Evolutionary conservation across 1,284 basidiomycete genomes (phyloP).

Genomic region (Cutaneotrichosporon spelunceum): DNA sequence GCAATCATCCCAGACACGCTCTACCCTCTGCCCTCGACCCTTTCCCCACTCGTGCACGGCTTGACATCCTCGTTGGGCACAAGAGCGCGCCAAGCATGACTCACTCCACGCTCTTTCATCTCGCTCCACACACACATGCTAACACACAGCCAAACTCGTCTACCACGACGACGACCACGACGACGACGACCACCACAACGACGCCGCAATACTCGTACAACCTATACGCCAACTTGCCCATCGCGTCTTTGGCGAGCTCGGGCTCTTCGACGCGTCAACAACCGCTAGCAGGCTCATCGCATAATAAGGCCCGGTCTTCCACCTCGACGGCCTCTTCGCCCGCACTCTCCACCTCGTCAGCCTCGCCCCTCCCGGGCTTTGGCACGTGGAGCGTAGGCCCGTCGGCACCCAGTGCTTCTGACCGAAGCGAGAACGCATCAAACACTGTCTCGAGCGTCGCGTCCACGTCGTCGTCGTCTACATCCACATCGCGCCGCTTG

Average conservation of each 20-base stretch:
- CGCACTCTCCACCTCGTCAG: neutral
- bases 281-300: neutral
- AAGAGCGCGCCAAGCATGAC: neutral
- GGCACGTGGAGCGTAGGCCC: constrained; percentile 6
- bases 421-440: neutral
- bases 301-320: neutral
- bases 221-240: constrained; percentile 10
- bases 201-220: constrained; percentile 11
- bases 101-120: neutral
- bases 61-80: neutral
- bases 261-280: neutral
- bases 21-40: neutral
- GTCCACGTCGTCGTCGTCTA: constrained; percentile 3
- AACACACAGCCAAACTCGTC: constrained; percentile 1
- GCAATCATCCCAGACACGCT: neutral
- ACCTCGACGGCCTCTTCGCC: neutral
- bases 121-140: neutral
- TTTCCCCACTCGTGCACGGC: neutral
- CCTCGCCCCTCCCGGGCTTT: constrained; percentile 1
- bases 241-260: neutral
- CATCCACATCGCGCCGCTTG: neutral
- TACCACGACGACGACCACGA: constrained; percentile 1
- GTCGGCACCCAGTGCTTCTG: neutral
- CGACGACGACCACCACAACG: constrained; percentile 1
- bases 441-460: neutral